Evolutionary conservation across 352 stramenopile genomes (phyloP), one percentile per base, ranked within the genome.

Genomic region (Globisporangium radiosum): DNA sequence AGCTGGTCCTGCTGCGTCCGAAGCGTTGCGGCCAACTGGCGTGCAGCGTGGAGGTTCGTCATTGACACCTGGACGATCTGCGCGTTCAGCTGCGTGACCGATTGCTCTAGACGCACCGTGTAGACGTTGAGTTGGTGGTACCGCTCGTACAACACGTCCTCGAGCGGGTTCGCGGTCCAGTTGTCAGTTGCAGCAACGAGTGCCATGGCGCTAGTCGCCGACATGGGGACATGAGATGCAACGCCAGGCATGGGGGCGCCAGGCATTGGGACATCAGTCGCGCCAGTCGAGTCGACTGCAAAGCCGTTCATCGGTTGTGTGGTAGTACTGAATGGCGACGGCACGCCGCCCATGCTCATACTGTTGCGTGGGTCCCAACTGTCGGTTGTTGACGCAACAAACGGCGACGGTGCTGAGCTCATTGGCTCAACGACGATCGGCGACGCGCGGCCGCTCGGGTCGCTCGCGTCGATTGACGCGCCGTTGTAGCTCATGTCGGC

Each of bases 131-230:
- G 42, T 36, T 76, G 55, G 39, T 87, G 59, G 48, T 89, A 77
- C 6, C 70, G 70, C 13, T 87, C 72, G 47, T 76, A 73, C n/a
- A 90, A 60, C 4, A 74, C 72, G 37, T 85, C 76, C 56, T 83
- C 62, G 15, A 88, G 64, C 9, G 72, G 77, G 40, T 89, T 87
- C 39, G 74, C 63, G 51, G 70, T 60, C 57, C 67, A 59, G 58
- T 63, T 42, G 59, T 60, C 37, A 58, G 63, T 52, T 49, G 65
- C 63, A 43, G 57, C 66, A 42, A 72, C 61, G 47, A 62, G 58
- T 59, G 60, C 62, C 19, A 19, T 75, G 8, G 38, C 15, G 45
- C 13, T 25, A 47, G 38, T 4, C 17, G 17, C 15, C 43, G 14
- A 17, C 43, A 15, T 17, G 14, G 36, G 11, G 25, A 33, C 25